A percentile compares a stretch with the other conserved stretches of the same genome.
These are phyloP conservation scores for Beauveria bassiana DNA, from an alignment of 2,329 filamentous ascomycete species.

Conservation along the genomic window DNA sequence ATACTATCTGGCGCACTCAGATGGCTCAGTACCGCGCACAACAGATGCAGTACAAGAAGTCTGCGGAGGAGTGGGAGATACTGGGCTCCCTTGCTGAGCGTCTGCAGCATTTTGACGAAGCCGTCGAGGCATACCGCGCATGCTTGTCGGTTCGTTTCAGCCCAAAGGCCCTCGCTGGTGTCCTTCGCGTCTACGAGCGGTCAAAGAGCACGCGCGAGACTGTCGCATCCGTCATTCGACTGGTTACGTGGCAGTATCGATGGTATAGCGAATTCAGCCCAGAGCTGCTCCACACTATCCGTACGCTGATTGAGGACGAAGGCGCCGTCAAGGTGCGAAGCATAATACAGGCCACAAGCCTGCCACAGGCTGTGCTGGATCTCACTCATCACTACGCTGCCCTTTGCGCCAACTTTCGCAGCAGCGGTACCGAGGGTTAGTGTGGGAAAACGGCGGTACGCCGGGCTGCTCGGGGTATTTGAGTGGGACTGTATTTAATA, in stretches of 20 bases:
- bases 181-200: conserved; percentile 72
- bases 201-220: conserved; percentile 72
- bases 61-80: conserved; percentile 96
- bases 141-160: conserved; percentile 86
- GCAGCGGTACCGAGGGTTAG: conserved; percentile 82
- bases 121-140: conserved; percentile 83
- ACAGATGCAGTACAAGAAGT: conserved; percentile 93
- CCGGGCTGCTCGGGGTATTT: background rate
- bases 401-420: conserved; percentile 88
- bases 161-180: conserved; percentile 81
- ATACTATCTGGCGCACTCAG: conserved; percentile 98
- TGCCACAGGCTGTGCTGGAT: conserved; percentile 88
- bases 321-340: conserved; percentile 95
- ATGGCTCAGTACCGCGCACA: conserved; percentile 93
- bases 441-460: background rate
- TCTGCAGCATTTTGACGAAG: conserved; percentile 85
- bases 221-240: conserved; percentile 75
- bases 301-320: conserved; percentile 93
- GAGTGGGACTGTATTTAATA: background rate
- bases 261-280: conserved; percentile 99
- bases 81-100: conserved; percentile 87
- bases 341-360: conserved; percentile 90
- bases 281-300: conserved; percentile 76
- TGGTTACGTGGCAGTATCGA: conserved; percentile 96
- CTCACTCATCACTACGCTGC: conserved; percentile 94